Evolutionary conservation across 2,329 filamentous ascomycete genomes (phyloP), one percentile per base, ranked within the genome.

Genomic region (Penicillium griseofulvum): DNA sequence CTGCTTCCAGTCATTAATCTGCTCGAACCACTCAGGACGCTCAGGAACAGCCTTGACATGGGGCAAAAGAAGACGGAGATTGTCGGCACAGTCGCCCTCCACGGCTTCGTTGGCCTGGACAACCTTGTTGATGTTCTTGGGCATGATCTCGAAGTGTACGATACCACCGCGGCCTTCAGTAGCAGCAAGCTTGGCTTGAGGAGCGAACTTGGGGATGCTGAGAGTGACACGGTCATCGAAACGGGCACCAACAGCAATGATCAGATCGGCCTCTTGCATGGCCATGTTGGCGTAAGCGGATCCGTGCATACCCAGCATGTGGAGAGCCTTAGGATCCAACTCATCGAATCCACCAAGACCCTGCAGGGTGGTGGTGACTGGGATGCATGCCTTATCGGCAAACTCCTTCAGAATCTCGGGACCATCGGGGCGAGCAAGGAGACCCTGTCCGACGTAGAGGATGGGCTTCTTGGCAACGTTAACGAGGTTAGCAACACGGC

Each of bases 71-170:
- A 83, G 77, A 49, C 81, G 81, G 33, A 97, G 80, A 74, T 96
- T 97, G 17, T 86, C 78, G 3, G 87, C 86, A 29, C 96, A 90
- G 69, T 97, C 93, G 56, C 94, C 94, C 77, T 96, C 93, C 17
- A 97, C 87, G 43, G 94, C 93, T 78, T 97, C 91, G 39, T 90
- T 97, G 8, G 93, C 92, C 77, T 97, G 91, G 14, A 99, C 89
- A 39, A 97, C 92, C 83, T 97, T 99, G 86, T 97, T 97, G 79
- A 97, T 97, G 81, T 99, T 97, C 87, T 99, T 99, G 67, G 94
- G 93, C 88, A 97, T 89, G 68, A 99, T 93, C 73, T 97, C 93
- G 69, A 97, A 97, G 76, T 99, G 93, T 16, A 97, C 84, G 67
- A 99, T 97, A 69, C 94, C 94, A 67, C 94, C 94, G 59, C 91